Conservation (phyloP, 805 yeast genomes). For the Yarrowia porcina region DNA sequence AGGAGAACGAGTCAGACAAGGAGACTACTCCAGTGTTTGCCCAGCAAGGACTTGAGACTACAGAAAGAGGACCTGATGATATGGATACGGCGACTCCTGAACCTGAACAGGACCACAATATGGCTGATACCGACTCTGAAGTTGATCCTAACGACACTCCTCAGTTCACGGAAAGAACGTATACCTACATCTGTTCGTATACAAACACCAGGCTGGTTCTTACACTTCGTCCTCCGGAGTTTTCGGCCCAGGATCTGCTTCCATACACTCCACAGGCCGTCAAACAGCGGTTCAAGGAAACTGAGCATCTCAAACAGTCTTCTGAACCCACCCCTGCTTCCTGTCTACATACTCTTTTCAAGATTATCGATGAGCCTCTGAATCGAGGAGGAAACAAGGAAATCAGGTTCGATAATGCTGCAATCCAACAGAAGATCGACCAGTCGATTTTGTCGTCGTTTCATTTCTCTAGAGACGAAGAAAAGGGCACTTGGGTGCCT, state of each 20-base stretch:
- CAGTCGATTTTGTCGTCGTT: conserved; percentile 46
- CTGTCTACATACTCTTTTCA: conserved; percentile 59
- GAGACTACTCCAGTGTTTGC: background rate
- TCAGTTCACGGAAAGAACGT: background rate
- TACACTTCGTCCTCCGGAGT: conserved; percentile 35
- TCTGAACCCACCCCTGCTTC: conserved; percentile 52
- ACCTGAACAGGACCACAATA: background rate
- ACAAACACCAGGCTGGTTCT: conserved; percentile 31
- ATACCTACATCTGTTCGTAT: conserved; percentile 30
- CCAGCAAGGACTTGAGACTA: background rate
- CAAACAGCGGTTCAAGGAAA: conserved; percentile 47
- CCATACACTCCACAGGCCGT: conserved; percentile 52
- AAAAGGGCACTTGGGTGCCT: conserved; percentile 29
- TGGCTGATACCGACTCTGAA: background rate
- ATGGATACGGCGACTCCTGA: conserved; percentile 8
- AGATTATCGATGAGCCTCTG: conserved; percentile 67
- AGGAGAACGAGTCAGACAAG: background rate
- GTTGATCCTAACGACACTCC: background rate
- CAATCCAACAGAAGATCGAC: conserved; percentile 56
- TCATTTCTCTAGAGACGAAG: conserved; percentile 30
- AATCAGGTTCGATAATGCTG: conserved; percentile 50
- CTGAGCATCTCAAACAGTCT: conserved; percentile 33
- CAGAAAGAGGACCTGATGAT: background rate
- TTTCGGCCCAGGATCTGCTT: conserved; percentile 47
- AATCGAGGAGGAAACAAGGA: conserved; percentile 50